Evolutionary conservation across 116 monocot species (phyloP).

Genomic region (Papilionanthe hybrid): DNA sequence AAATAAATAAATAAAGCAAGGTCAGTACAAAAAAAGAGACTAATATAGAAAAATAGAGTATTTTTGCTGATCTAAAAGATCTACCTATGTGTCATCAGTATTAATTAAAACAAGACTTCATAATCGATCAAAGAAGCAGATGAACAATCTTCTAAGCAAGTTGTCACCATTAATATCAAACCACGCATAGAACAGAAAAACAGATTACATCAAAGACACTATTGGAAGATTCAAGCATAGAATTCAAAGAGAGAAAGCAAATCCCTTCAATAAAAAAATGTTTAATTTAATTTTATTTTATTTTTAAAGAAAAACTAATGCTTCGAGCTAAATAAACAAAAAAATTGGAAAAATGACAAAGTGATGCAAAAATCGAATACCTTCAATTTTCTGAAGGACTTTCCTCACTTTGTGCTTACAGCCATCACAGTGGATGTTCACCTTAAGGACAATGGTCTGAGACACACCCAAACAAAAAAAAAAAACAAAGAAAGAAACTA

Average conservation of each 20-base stretch:
- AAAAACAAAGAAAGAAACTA: too few species aligned
- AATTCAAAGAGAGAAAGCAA: background rate
- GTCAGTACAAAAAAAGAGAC: background rate
- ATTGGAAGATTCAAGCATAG: background rate
- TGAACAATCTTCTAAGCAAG: too few species aligned
- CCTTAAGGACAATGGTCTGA: conserved; percentile 34
- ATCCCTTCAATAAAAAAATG: background rate
- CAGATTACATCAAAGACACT: background rate
- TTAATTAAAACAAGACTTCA: background rate
- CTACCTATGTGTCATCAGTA: background rate
- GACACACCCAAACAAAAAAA: too few species aligned
- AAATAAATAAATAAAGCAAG: background rate
- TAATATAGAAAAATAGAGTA: background rate
- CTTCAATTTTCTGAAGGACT: conserved; percentile 32
- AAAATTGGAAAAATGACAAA: background rate
- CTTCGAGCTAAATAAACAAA: background rate
- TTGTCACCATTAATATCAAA: background rate
- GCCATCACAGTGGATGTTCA: conserved; percentile 49
- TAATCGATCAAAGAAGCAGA: background rate
- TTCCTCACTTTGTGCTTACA: conserved; percentile 36
- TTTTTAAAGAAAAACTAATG: background rate
- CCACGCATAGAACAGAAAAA: background rate
- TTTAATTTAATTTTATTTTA: too few species aligned
- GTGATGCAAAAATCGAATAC: conserved; percentile 5
- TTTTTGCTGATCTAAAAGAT: background rate